A percentile compares a stretch with the other conserved stretches of the same genome.
Conservation (phyloP, 2,329 filamentous ascomycete genomes). For the Claviceps fusiformis region DNA sequence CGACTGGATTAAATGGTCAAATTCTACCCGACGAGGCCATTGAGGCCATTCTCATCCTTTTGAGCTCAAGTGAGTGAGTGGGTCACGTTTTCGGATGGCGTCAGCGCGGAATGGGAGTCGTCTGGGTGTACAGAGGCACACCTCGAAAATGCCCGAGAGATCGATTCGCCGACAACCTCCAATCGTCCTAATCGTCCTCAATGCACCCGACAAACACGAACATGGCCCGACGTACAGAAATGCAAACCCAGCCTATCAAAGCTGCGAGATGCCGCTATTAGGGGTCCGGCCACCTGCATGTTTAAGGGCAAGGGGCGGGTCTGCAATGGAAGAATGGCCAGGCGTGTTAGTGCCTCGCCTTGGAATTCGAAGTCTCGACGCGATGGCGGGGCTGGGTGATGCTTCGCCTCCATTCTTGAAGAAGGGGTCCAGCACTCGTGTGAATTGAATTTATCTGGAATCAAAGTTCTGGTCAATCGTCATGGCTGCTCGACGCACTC, state of each 20-base stretch:
- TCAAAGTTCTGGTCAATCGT: background rate
- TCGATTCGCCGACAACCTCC: background rate
- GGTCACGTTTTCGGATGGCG: no score
- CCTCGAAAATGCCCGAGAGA: background rate
- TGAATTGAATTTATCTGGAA: background rate
- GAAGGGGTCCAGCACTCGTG: background rate
- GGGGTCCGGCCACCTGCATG: constrained; percentile 1
- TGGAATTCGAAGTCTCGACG: constrained; percentile 14
- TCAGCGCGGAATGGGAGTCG: background rate
- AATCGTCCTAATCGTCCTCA: background rate
- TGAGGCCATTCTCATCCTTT: background rate
- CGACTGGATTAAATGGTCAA: background rate
- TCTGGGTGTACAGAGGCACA: no score
- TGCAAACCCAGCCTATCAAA: background rate
- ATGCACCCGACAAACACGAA: background rate
- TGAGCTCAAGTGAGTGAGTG: background rate
- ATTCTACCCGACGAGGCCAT: background rate
- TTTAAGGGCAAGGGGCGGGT: background rate
- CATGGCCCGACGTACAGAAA: background rate
- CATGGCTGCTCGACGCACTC: background rate
- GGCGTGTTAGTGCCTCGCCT: constrained; percentile 7
- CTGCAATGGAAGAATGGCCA: background rate
- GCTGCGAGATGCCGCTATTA: background rate
- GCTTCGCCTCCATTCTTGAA: background rate
- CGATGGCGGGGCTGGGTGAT: constrained; percentile 9